A percentile compares a stretch with the other conserved stretches of the same genome.
phyloP scores from a whole-genome alignment of 164 flowering plant genomes.

The Berberis thunbergii region DNA sequence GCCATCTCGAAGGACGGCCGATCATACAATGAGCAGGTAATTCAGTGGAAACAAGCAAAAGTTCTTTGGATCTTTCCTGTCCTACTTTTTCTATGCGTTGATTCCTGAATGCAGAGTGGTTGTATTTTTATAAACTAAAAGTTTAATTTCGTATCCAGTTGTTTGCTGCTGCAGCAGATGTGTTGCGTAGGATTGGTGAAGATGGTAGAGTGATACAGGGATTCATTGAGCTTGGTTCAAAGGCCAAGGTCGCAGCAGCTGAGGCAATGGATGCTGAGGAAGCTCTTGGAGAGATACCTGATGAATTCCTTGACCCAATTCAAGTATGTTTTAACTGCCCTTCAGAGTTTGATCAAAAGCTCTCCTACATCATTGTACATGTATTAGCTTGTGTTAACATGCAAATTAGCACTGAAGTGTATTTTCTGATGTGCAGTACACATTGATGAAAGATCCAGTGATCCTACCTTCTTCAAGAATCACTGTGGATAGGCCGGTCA shows the following conservation, averaged over 20 bases:
- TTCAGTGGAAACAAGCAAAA: neutral
- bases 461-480: conserved; percentile 86
- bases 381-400: neutral
- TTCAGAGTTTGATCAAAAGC: neutral
- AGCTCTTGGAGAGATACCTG: conserved; percentile 92
- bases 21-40: conserved; percentile 94
- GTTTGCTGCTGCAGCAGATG: conserved; percentile 82
- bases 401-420: neutral
- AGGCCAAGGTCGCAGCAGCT: conserved; percentile 78
- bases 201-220: conserved; percentile 70
- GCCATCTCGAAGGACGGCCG: conserved; percentile 96
- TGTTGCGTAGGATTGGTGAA: conserved; percentile 70
- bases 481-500: conserved; percentile 84
- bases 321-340: conserved; percentile 41
- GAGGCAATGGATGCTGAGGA: conserved; percentile 94
- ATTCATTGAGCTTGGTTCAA: conserved; percentile 74
- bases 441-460: conserved; percentile 96
- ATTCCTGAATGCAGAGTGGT: neutral
- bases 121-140: conserved; percentile 8
- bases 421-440: conserved; percentile 50
- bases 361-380: too few relatives aligned
- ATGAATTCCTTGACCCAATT: conserved; percentile 98
- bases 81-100: neutral
- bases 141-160: conserved; percentile 37
- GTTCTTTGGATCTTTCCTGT: neutral